phyloP scores from a whole-genome alignment of 306 rosid genomes.

The Casuarina cunninghamiana region DNA sequence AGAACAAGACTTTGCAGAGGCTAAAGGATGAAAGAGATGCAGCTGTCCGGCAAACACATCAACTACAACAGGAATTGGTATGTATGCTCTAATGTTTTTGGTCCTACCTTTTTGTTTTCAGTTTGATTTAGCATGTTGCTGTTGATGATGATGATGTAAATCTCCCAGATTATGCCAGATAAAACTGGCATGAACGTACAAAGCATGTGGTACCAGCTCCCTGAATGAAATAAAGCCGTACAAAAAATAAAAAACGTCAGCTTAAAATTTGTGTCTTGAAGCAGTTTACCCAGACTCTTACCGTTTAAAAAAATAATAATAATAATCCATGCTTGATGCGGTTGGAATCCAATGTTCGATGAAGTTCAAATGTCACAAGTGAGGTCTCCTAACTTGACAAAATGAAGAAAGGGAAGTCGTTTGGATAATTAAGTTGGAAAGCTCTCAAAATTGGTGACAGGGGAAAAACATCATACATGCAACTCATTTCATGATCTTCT shows the following conservation, averaged over 20 bases:
- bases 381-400: background rate
- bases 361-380: too few species aligned
- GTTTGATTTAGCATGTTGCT: background rate
- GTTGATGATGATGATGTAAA: background rate
- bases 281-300: background rate
- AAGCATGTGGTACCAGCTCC: background rate
- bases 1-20: constrained; percentile 52
- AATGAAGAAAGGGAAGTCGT: background rate
- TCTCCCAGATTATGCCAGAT: background rate
- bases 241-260: background rate
- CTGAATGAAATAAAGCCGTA: background rate
- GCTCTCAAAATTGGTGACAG: too few species aligned
- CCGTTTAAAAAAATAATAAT: too few species aligned
- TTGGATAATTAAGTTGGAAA: background rate
- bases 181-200: background rate
- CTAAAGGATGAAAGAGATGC: constrained; percentile 86
- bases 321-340: background rate
- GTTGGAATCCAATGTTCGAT: background rate
- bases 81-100: constrained; percentile 17
- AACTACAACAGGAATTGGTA: constrained; percentile 90
- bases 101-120: background rate
- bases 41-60: constrained; percentile 65
- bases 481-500: background rate
- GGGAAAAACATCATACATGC: background rate
- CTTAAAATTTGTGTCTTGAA: background rate